Evolutionary conservation across 345 rosid species (phyloP).

Genomic region (Eucalyptus brandiana): DNA sequence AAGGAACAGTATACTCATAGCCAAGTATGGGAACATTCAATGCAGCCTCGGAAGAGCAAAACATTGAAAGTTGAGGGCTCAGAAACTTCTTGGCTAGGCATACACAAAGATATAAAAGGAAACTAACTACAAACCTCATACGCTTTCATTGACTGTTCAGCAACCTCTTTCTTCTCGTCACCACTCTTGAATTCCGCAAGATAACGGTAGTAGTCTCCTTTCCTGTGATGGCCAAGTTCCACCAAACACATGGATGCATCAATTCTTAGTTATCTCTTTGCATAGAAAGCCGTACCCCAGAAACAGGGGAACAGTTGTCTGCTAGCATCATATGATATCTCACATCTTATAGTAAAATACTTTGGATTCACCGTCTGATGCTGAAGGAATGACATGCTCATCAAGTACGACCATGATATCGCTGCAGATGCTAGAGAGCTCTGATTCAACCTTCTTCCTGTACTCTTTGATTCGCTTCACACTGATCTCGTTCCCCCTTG

Average conservation of each 20-base stretch:
- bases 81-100: neutral
- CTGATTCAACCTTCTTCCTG: slow-evolving; percentile 19
- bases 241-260: neutral
- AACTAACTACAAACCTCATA: slow-evolving; percentile 13
- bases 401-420: slow-evolving; percentile 22
- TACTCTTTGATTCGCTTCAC: slow-evolving; percentile 20
- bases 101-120: neutral
- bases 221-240: slow-evolving; percentile 13
- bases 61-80: neutral
- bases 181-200: slow-evolving; percentile 42
- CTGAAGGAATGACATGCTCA: slow-evolving; percentile 22
- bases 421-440: slow-evolving; percentile 17
- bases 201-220: slow-evolving; percentile 51
- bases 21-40: neutral
- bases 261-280: neutral
- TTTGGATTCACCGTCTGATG: slow-evolving; percentile 17
- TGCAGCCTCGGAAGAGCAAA: neutral
- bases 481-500: slow-evolving; percentile 14
- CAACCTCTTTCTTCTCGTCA: slow-evolving; percentile 33
- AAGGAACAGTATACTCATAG: neutral
- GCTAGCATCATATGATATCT: neutral
- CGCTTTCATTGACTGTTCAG: slow-evolving; percentile 31
- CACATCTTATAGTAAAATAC: slow-evolving; percentile 26
- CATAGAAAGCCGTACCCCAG: neutral
- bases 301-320: neutral